These are phyloP conservation scores for Warburgia ugandensis DNA, from an alignment of 164 flowering plant genomes.

Conservation along the genomic window DNA sequence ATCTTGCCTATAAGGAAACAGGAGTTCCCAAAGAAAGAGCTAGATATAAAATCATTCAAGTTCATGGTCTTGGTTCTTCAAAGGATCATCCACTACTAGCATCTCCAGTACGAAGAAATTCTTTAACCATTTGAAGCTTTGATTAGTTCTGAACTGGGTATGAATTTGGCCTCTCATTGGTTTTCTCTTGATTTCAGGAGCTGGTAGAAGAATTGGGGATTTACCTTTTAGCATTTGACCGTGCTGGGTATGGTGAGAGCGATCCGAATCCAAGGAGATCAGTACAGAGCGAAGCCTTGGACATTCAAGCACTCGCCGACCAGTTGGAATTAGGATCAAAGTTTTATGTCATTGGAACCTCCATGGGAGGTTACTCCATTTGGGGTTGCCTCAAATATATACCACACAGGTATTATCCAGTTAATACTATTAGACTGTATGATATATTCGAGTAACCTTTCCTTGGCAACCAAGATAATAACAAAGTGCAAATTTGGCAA, in stretches of 20 bases:
- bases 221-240: constrained; percentile 52
- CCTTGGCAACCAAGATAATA: too few relatives aligned
- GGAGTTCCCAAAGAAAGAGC: constrained; percentile 58
- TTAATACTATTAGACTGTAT: too few relatives aligned
- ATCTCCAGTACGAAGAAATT: constrained; percentile 11
- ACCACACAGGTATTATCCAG: constrained; percentile 54
- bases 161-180: neutral
- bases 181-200: constrained; percentile 28
- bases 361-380: constrained; percentile 58
- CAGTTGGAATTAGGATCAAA: constrained; percentile 49
- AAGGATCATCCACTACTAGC: constrained; percentile 6
- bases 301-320: constrained; percentile 75
- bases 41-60: constrained; percentile 40
- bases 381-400: constrained; percentile 72
- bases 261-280: constrained; percentile 55
- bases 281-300: constrained; percentile 47
- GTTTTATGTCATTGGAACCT: constrained; percentile 51
- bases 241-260: constrained; percentile 83
- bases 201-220: constrained; percentile 43
- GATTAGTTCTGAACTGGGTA: neutral
- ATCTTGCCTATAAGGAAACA: constrained; percentile 65
- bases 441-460: too few relatives aligned
- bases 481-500: too few relatives aligned
- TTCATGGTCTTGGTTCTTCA: constrained; percentile 44
- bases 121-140: neutral